Evolutionary conservation across 768 basidiomycete genomes (phyloP).

Genomic region (Chiua virens): DNA sequence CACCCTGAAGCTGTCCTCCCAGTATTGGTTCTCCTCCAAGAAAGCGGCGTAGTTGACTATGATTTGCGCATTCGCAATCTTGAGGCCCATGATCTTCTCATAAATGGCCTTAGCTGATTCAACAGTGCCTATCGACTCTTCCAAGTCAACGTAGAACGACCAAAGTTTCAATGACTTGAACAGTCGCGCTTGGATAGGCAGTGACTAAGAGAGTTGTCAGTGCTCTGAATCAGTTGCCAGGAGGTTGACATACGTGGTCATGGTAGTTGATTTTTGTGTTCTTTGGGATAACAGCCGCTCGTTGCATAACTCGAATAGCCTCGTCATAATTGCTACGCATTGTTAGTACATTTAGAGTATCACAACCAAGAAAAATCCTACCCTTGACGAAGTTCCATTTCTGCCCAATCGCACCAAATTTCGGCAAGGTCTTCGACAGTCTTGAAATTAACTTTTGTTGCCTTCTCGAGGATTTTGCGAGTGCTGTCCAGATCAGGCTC

Average conservation of each 20-base stretch:
- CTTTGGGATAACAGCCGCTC: conserved; percentile 89
- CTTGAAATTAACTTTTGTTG: conserved; percentile 87
- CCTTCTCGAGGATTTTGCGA: conserved; percentile 92
- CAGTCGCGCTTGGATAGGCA: conserved; percentile 83
- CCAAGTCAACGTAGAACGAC: conserved; percentile 98
- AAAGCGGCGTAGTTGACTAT: conserved; percentile 97
- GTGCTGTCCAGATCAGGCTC: conserved; percentile 83
- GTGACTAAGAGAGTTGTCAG: conserved; percentile 47
- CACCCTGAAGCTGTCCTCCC: conserved; percentile 97
- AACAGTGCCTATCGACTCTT: conserved; percentile 94
- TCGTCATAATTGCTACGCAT: conserved; percentile 89
- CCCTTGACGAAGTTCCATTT: conserved; percentile 97
- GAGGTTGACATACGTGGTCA: conserved; percentile 69
- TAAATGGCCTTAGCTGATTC: conserved; percentile 91
- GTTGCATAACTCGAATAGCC: conserved; percentile 92
- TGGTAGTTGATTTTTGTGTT: conserved; percentile 91
- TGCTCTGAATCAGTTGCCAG: neutral
- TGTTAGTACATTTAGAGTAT: conserved; percentile 9
- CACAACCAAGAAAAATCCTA: conserved; percentile 40
- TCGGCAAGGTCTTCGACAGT: conserved; percentile 97
- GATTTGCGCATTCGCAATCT: conserved; percentile 97
- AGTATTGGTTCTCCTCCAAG: conserved; percentile 97
- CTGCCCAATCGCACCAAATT: conserved; percentile 99
- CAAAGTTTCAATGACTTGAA: conserved; percentile 99
- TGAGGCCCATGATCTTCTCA: conserved; percentile 93